Conservation (phyloP, 805 yeast species). For the Ogataea degrootiae region DNA sequence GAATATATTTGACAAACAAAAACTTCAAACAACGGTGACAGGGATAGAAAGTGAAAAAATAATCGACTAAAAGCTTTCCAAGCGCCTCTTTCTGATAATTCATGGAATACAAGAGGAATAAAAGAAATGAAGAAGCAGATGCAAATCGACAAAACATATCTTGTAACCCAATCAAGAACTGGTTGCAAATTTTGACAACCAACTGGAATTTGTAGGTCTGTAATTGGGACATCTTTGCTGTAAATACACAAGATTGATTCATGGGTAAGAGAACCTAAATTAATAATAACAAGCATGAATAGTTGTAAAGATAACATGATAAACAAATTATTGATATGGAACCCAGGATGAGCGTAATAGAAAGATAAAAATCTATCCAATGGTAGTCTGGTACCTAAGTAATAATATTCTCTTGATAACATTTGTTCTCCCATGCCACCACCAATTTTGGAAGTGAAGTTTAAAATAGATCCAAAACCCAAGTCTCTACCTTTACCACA, state of each 20-base stretch:
- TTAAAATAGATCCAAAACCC: slow-evolving; percentile 87
- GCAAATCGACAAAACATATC: slow-evolving; percentile 84
- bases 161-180: slow-evolving; percentile 83
- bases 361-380: slow-evolving; percentile 86
- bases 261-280: slow-evolving; percentile 71
- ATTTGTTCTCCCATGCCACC: slow-evolving; percentile 99
- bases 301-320: slow-evolving; percentile 83
- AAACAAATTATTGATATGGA: slow-evolving; percentile 86
- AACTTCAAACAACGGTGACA: slow-evolving; percentile 91
- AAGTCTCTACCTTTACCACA: slow-evolving; percentile 97
- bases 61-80: slow-evolving; percentile 70
- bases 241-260: slow-evolving; percentile 70
- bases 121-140: slow-evolving; percentile 92
- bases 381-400: slow-evolving; percentile 84
- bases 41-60: slow-evolving; percentile 67
- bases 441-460: slow-evolving; percentile 93
- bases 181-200: slow-evolving; percentile 88
- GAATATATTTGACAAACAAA: slow-evolving; percentile 94
- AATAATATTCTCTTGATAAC: slow-evolving; percentile 85
- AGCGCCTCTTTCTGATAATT: slow-evolving; percentile 78
- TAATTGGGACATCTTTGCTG: slow-evolving; percentile 61
- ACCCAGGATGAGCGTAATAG: slow-evolving; percentile 96
- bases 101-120: slow-evolving; percentile 83
- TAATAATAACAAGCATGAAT: slow-evolving; percentile 75
- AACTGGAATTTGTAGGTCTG: slow-evolving; percentile 67